phyloP scores from a whole-genome alignment of 2,329 filamentous ascomycete genomes.

The Fusarium dimerum region DNA sequence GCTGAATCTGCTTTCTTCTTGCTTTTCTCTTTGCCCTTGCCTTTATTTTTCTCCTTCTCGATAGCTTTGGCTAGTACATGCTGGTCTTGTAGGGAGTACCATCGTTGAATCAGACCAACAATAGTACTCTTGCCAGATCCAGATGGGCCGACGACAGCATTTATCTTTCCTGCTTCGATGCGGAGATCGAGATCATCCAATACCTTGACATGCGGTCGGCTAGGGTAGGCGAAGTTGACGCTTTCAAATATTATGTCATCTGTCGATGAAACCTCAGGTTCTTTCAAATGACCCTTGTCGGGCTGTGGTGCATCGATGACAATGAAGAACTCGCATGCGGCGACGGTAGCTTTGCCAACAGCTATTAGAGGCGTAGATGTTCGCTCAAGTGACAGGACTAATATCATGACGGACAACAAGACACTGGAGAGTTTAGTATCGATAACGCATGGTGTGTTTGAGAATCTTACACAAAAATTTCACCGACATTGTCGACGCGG shows the following conservation, averaged over 20 bases:
- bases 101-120: slow-evolving; percentile 69
- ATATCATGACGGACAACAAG: slow-evolving; percentile 59
- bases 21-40: slow-evolving; percentile 42
- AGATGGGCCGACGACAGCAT: slow-evolving; percentile 72
- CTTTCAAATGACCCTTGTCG: slow-evolving; percentile 36
- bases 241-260: slow-evolving; percentile 53
- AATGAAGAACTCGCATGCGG: slow-evolving; percentile 58
- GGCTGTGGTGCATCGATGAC: slow-evolving; percentile 52
- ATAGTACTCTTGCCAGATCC: slow-evolving; percentile 76
- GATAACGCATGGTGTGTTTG: no score
- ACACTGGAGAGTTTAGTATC: slow-evolving; percentile 35
- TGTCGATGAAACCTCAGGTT: slow-evolving; percentile 39
- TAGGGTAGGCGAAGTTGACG: slow-evolving; percentile 74
- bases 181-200: slow-evolving; percentile 59
- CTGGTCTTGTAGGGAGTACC: slow-evolving; percentile 64
- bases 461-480: slow-evolving; percentile 53
- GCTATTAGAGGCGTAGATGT: slow-evolving; percentile 61
- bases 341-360: slow-evolving; percentile 57
- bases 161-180: slow-evolving; percentile 66
- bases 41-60: slow-evolving; percentile 48
- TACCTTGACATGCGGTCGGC: slow-evolving; percentile 63
- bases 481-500: slow-evolving; percentile 49
- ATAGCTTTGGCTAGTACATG: slow-evolving; percentile 52
- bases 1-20: slow-evolving; percentile 31
- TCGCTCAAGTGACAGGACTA: slow-evolving; percentile 57